Conservation (phyloP, 2,329 filamentous ascomycete genomes). For the Emydomyces testavorans region DNA sequence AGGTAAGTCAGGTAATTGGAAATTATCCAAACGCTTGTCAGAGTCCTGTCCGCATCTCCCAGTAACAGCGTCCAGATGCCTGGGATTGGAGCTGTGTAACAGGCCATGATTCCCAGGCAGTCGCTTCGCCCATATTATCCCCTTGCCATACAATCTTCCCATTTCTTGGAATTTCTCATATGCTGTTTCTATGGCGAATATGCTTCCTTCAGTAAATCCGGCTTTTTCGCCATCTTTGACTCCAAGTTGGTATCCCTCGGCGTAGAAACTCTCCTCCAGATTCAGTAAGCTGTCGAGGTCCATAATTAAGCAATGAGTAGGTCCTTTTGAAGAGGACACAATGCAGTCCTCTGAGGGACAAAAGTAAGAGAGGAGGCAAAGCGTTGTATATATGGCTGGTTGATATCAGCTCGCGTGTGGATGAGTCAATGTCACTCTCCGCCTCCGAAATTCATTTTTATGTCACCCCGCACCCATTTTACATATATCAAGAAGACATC, state of each 20-base stretch:
- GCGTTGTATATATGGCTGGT: not conserved
- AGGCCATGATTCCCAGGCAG: slow-evolving; percentile 32
- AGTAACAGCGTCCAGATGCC: not conserved
- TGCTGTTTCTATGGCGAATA: slow-evolving; percentile 82
- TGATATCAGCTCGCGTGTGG: not conserved
- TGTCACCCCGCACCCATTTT: slow-evolving; percentile 11
- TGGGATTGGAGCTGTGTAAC: slow-evolving; percentile 3
- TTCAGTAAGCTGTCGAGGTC: slow-evolving; percentile 48
- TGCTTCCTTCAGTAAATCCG: slow-evolving; percentile 75
- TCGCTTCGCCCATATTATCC: slow-evolving; percentile 72
- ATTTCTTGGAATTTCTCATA: slow-evolving; percentile 84
- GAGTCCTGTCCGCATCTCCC: not conserved
- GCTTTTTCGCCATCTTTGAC: slow-evolving; percentile 61
- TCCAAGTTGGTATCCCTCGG: slow-evolving; percentile 68
- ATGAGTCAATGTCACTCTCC: slow-evolving; percentile 2
- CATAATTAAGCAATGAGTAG: slow-evolving; percentile 27
- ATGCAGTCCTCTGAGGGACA: too few relatives aligned
- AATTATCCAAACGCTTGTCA: not conserved
- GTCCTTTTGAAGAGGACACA: too few relatives aligned
- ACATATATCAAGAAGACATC: slow-evolving; percentile 1
- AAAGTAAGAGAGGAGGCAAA: too few relatives aligned
- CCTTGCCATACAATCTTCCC: slow-evolving; percentile 65
- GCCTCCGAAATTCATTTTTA: not conserved
- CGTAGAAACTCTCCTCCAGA: slow-evolving; percentile 62
- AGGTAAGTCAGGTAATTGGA: slow-evolving; percentile 10